Evolutionary conservation across 345 rosid species (phyloP).

Genomic region (Pugionium cornutum): DNA sequence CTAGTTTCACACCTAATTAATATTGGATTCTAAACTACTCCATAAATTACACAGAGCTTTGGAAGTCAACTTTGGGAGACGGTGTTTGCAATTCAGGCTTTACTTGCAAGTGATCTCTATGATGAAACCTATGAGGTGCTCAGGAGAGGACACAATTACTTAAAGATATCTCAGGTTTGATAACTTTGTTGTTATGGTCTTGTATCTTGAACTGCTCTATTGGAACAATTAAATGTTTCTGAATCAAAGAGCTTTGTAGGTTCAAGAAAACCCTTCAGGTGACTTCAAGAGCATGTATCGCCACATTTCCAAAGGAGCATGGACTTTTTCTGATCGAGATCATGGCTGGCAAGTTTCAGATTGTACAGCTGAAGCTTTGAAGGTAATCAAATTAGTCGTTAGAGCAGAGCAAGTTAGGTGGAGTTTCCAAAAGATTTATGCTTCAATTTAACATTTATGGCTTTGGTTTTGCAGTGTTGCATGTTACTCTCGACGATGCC

Average conservation of each 20-base stretch:
- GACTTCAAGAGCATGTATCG: slow-evolving; percentile 59
- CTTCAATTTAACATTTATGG: not conserved
- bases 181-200: not conserved
- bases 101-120: slow-evolving; percentile 44
- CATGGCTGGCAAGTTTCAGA: slow-evolving; percentile 74
- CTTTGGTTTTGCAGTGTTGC: slow-evolving; percentile 48
- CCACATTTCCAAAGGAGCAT: slow-evolving; percentile 58
- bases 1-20: not conserved
- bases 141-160: slow-evolving; percentile 48
- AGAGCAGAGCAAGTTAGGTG: not conserved
- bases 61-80: slow-evolving; percentile 68
- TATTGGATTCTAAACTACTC: not conserved
- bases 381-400: slow-evolving; percentile 36
- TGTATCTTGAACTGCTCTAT: not conserved
- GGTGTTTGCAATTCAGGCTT: slow-evolving; percentile 52
- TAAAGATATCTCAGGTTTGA: slow-evolving; percentile 64
- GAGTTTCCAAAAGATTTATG: not conserved
- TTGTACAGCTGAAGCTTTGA: slow-evolving; percentile 62
- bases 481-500: slow-evolving; percentile 63
- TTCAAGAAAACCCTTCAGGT: slow-evolving; percentile 54
- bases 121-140: slow-evolving; percentile 46
- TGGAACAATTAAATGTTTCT: not conserved
- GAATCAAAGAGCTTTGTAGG: slow-evolving; percentile 34
- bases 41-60: slow-evolving; percentile 40
- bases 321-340: slow-evolving; percentile 63